Conservation (phyloP, 225 moss, liverwort and hornwort genomes). For the Marchantia polymorpha region DNA sequence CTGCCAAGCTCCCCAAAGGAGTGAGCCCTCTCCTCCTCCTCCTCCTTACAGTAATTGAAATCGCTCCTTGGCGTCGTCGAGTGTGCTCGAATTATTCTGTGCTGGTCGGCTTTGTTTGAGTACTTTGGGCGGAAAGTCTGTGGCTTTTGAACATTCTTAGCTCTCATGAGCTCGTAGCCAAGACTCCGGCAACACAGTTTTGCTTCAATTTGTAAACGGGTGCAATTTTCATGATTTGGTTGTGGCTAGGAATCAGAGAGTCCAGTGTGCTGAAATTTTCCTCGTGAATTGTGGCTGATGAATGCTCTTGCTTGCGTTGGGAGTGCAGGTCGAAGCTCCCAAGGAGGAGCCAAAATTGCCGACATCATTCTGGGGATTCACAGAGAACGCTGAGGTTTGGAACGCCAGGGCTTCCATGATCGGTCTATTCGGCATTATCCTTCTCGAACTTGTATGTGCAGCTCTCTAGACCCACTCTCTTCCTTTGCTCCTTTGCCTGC, state of each 20-base stretch:
- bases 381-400: constrained; percentile 86
- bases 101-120: no score
- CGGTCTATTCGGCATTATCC: constrained; percentile 60
- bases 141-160: no score
- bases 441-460: constrained; percentile 73
- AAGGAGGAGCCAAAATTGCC: constrained; percentile 68
- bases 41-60: no score
- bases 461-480: not conserved
- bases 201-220: no score
- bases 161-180: no score
- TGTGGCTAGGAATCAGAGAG: no score
- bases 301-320: not conserved
- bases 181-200: no score
- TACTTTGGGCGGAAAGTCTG: no score
- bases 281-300: not conserved
- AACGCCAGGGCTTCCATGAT: constrained; percentile 84
- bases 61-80: no score
- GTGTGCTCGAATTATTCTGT: no score
- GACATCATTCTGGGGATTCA: constrained; percentile 72
- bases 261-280: no score
- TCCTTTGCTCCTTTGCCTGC: not conserved
- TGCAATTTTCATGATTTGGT: no score
- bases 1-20: constrained; percentile 1
- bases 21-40: not conserved
- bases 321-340: constrained; percentile 62